Base-by-base conservation (phyloP, 1,284 basidiomycete genomes). In the Macrocybe sp. region DNA sequence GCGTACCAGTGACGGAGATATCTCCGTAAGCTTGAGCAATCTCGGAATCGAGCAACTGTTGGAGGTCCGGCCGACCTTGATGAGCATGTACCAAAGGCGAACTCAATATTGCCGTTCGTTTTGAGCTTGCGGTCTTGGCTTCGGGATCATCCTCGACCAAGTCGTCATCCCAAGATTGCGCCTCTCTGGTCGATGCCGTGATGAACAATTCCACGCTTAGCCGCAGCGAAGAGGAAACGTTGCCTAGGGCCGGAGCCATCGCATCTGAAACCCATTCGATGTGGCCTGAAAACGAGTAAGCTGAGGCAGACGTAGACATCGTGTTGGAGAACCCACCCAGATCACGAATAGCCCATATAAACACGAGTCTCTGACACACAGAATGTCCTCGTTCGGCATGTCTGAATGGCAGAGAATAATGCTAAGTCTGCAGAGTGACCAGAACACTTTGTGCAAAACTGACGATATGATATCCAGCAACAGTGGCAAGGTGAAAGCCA, bases 401-500 rank as follows among this genome's bases (percentile, higher is more conserved):
- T 51, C 57, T 61, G 58, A 14, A 14, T 14, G 14, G 14, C 14
- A 14, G 14, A 14, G 14, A 14, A 14, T 14, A 14, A 14, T 14
- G 14, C 14, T 14, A 14, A 14, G 14, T 14, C 14, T 14, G 14
- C 14, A 14, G 14, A 14, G 14, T 14, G 14, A 14, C 14, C 14
- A 14, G 14, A 14, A 14, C 14, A 14, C 14, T 14, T 14, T 14
- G 14, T 14, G 14, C 14, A 14, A 14, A 14, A 14, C 64, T 37
- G 46, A 75, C 74, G 58, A 57, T 9, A 79, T 60, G 1, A 73
- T 52, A 45, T 73, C 69, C 22, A 75, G 55, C 22, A 79, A 60
- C 4, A 74, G 59, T 9, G 78, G 71, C 3, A 79, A 59, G 7
- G 72, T 76, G 55, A 72, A 79, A 4, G 76, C 69, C 2, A 79